A percentile compares a stretch with the other conserved stretches of the same genome.
phyloP scores from a whole-genome alignment of 371 early-diverging fungal species.

The Mucor mucedo region DNA sequence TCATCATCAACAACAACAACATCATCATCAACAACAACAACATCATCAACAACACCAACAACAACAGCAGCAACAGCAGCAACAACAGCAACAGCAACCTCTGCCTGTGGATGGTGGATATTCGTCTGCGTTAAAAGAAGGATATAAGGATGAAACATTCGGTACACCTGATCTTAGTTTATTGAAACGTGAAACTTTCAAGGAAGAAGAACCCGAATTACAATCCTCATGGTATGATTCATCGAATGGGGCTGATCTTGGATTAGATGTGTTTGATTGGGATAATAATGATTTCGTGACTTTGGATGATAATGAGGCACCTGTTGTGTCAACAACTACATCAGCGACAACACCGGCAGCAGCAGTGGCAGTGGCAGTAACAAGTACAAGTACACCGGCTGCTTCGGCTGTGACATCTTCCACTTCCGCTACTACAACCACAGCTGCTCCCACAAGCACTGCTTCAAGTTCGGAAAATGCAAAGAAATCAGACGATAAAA shows the following conservation, averaged over 20 bases:
- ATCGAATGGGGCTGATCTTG: constrained; percentile 32
- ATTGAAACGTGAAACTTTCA: neutral
- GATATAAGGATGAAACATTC: constrained; percentile 46
- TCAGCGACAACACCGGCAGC: neutral
- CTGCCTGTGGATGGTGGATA: constrained; percentile 7
- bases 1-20: constrained; percentile 1
- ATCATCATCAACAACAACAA: constrained; percentile 17
- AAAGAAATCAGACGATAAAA: constrained; percentile 16
- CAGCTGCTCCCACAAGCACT: too few relatives aligned
- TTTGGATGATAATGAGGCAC: constrained; percentile 18
- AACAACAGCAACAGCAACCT: neutral
- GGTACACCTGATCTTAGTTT: constrained; percentile 26
- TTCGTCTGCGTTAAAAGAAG: constrained; percentile 41
- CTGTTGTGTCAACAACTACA: neutral
- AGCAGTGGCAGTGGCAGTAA: neutral
- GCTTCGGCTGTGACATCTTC: neutral
- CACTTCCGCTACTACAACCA: too few relatives aligned
- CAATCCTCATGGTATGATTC: constrained; percentile 41
- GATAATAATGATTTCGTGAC: constrained; percentile 36
- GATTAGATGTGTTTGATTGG: constrained; percentile 41
- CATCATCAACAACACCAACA: neutral
- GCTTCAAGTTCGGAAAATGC: too few relatives aligned
- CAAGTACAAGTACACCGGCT: neutral
- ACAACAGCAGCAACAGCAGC: neutral
- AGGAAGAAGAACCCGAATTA: constrained; percentile 21